Evolutionary conservation across 257 asterid genomes (phyloP), one percentile per base, ranked within the genome.

Genomic region (Primulina eburnea): DNA sequence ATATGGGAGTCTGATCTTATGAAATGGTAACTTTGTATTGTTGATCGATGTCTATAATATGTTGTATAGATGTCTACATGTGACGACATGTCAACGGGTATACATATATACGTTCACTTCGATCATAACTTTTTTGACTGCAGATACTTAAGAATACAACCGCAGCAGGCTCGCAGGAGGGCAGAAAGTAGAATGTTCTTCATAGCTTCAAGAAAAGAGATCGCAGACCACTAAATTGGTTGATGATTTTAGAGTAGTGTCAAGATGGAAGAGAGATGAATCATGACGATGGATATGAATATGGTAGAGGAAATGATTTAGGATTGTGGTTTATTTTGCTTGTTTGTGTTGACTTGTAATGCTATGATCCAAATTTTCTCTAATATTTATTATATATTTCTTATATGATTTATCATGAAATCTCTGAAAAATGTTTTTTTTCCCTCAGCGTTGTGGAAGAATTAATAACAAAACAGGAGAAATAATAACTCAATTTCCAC

Each of bases 121-220:
- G 21, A 7, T 61, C 24, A 10, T 62, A 9, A 38, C 5, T 58
- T 30, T 52, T 11, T 1, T 20, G 70, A 7, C 53, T 70, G 59
- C 86, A 84, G 89, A 84, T 84, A 70, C 26, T 84, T 84, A 84
- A 84, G 82, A 84, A 84, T 72, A 84, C 89, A n/a, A 81, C 89
- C 3, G 84, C 78, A 0, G 83, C 55, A 12, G 55, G 89, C 18
- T 71, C 82, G 14, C 82, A 79, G 38, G 89, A 84, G 24, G 84
- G 84, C 64, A 68, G 85, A 66, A 81, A 84, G 66, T 84, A 77
- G 71, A 57, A n/a, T 21, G 16, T 38, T 32, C 60, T 38, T 32
- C 60, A 2, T 30, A 18, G 30, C 62, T 18, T 57, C 30, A 18
- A 18, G 30, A 18, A 26, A 57, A 57, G 11, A 56, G 4, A 18